Evolutionary conservation across 805 yeast genomes (phyloP).

Genomic region (Yamadazyma ubonensis): DNA sequence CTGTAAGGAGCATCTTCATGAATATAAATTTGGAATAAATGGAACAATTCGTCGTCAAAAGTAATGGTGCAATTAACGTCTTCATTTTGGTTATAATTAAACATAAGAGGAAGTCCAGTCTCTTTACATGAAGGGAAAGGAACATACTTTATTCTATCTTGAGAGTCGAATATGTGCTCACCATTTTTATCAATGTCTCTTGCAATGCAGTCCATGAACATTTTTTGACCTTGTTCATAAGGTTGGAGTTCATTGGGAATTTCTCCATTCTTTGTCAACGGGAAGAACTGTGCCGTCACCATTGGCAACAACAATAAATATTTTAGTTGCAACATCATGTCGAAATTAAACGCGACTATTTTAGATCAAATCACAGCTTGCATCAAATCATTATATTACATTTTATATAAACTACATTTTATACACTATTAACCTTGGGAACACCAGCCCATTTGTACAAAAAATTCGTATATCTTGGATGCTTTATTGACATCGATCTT

Average conservation of each 20-base stretch:
- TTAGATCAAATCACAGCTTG: neutral
- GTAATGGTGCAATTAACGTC: conserved; percentile 59
- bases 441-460: conserved; percentile 90
- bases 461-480: conserved; percentile 86
- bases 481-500: conserved; percentile 87
- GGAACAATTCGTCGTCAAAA: conserved; percentile 65
- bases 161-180: conserved; percentile 68
- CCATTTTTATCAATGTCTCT: conserved; percentile 67
- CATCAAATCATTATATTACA: neutral
- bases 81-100: conserved; percentile 52
- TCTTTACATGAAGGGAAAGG: conserved; percentile 65
- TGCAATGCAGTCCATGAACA: conserved; percentile 58
- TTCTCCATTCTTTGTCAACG: conserved; percentile 37
- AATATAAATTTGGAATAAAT: conserved; percentile 69
- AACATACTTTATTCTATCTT: conserved; percentile 55
- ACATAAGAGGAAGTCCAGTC: conserved; percentile 56
- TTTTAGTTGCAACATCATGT: neutral
- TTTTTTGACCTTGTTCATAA: conserved; percentile 37
- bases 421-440: conserved; percentile 36
- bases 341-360: neutral
- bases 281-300: conserved; percentile 32
- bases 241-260: conserved; percentile 37
- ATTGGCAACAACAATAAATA: conserved; percentile 9
- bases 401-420: too few species aligned
- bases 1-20: conserved; percentile 78